Percentiles rank a stretch among this genome's conserved stretches.
Conservation (phyloP, 495 filamentous ascomycete species). For the Penicillium verhagenii region DNA sequence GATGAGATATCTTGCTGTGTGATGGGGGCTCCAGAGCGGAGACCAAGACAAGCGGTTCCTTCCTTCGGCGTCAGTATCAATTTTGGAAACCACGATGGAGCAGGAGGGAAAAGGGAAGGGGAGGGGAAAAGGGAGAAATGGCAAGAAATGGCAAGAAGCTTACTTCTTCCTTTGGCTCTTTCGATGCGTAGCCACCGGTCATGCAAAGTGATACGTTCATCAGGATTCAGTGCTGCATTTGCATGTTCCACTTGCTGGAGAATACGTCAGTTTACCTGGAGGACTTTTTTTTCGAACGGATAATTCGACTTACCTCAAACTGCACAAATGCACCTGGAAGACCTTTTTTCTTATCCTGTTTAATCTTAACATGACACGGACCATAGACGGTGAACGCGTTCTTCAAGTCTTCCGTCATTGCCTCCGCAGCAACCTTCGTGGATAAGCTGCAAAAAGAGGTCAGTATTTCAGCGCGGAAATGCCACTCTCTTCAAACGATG, state of each 20-base stretch:
- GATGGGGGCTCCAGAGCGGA: constrained; percentile 14
- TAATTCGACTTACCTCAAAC: constrained; percentile 16
- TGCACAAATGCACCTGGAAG: constrained; percentile 25
- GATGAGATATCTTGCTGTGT: neutral
- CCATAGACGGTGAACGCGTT: constrained; percentile 11
- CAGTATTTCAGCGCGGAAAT: neutral
- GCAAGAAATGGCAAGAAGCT: neutral
- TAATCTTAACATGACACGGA: constrained; percentile 22
- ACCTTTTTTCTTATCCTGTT: constrained; percentile 17
- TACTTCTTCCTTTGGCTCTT: constrained; percentile 20
- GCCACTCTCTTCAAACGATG: too few species aligned
- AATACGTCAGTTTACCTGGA: neutral
- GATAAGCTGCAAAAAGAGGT: constrained; percentile 7
- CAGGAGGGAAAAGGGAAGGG: neutral
- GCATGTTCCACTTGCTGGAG: constrained; percentile 15
- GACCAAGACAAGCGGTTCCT: constrained; percentile 21
- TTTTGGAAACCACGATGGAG: neutral
- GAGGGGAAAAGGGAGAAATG: neutral
- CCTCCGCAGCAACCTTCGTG: constrained; percentile 12
- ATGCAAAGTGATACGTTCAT: constrained; percentile 7
- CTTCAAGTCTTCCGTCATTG: constrained; percentile 12
- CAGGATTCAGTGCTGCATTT: constrained; percentile 2
- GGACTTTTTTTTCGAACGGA: neutral
- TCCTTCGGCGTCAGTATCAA: constrained; percentile 2
- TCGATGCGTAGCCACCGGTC: constrained; percentile 18